Conservation (phyloP, 371 early-diverging fungal genomes). For the Circinella umbellata region DNA sequence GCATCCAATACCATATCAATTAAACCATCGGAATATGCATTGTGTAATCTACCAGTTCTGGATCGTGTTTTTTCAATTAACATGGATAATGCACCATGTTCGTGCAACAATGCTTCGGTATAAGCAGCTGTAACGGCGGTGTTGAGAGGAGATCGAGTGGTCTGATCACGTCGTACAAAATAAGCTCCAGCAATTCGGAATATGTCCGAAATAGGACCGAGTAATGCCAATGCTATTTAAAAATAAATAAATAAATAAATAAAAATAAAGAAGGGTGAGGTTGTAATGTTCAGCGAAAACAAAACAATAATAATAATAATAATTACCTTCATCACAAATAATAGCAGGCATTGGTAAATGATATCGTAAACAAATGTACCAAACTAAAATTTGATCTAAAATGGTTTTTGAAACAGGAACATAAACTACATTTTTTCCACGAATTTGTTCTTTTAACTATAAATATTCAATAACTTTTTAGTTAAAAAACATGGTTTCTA, state of each 20-base stretch:
- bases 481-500: no score
- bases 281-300: no score
- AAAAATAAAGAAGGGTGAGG: no score
- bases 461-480: neutral
- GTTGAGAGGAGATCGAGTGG: slow-evolving; percentile 46
- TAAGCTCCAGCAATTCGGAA: slow-evolving; percentile 53
- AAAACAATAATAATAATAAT: no score
- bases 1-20: slow-evolving; percentile 53
- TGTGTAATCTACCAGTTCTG: slow-evolving; percentile 50
- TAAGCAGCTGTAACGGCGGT: slow-evolving; percentile 52
- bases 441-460: slow-evolving; percentile 37
- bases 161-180: slow-evolving; percentile 48
- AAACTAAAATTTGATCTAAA: slow-evolving; percentile 47
- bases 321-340: slow-evolving; percentile 51
- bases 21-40: slow-evolving; percentile 45
- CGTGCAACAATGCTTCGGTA: slow-evolving; percentile 44
- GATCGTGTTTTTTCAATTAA: slow-evolving; percentile 50
- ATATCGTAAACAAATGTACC: slow-evolving; percentile 53
- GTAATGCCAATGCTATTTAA: slow-evolving; percentile 37
- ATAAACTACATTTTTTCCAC: slow-evolving; percentile 52
- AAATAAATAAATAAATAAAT: no score
- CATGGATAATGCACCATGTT: slow-evolving; percentile 53
- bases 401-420: slow-evolving; percentile 55
- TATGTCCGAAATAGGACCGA: slow-evolving; percentile 55
- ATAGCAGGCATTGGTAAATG: slow-evolving; percentile 54